A percentile compares a stretch with the other conserved stretches of the same genome.
phyloP scores from a whole-genome alignment of 2,329 filamentous ascomycete species.

The Ophiostoma ulmi region DNA sequence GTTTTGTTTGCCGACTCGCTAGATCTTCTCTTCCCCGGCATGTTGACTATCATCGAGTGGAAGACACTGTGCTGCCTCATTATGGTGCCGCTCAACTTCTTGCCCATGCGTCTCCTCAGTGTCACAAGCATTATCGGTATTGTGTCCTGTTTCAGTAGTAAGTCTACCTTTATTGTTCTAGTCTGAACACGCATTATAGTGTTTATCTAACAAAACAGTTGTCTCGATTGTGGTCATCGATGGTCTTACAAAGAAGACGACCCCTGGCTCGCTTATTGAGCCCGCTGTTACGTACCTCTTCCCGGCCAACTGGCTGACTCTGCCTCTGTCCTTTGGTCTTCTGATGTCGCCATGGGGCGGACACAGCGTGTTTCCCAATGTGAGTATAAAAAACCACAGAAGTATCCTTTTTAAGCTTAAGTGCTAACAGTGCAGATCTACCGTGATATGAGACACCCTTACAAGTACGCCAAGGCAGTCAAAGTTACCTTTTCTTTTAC shows the following conservation, averaged over 20 bases:
- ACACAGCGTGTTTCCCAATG: constrained; percentile 73
- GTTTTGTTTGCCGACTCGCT: constrained; percentile 93
- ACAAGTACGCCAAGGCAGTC: constrained; percentile 60
- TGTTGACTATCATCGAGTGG: constrained; percentile 65
- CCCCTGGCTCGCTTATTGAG: constrained; percentile 76
- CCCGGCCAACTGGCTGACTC: constrained; percentile 76
- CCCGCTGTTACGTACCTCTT: constrained; percentile 77
- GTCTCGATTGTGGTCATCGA: constrained; percentile 78
- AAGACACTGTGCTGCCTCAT: constrained; percentile 77
- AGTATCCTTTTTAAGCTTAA: too few relatives aligned
- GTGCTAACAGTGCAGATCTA: constrained; percentile 43
- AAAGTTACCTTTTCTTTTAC: constrained; percentile 32
- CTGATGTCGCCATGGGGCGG: constrained; percentile 72
- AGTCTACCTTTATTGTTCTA: constrained; percentile 37
- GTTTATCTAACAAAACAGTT: constrained; percentile 48
- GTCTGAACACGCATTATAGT: background rate
- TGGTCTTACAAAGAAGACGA: constrained; percentile 73
- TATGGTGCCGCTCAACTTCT: constrained; percentile 75
- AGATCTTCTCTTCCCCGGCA: constrained; percentile 66
- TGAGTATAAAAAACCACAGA: constrained; percentile 30
- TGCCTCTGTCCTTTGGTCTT: constrained; percentile 84
- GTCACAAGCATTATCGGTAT: constrained; percentile 94
- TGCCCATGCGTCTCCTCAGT: constrained; percentile 76
- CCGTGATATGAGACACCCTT: constrained; percentile 64
- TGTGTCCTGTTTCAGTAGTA: constrained; percentile 79